These are phyloP conservation scores for Starmerella vitae DNA, from an alignment of 805 yeast genomes.

Conservation along the genomic window DNA sequence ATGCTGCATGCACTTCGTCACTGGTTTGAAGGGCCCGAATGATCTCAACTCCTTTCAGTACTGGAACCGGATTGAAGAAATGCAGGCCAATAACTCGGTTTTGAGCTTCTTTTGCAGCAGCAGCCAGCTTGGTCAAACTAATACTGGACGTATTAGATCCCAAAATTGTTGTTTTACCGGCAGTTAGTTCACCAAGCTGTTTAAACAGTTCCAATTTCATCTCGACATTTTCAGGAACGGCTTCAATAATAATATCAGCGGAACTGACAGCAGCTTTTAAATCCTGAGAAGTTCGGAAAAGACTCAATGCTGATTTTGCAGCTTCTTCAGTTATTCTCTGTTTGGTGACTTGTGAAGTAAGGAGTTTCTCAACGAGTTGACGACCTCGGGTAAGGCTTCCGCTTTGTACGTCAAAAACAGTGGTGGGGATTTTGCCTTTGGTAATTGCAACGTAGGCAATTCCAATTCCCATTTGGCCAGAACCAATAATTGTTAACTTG, in stretches of 20 bases:
- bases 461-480: slow-evolving; percentile 36
- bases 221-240: slow-evolving; percentile 32
- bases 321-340: slow-evolving; percentile 25
- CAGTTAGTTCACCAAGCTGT: slow-evolving; percentile 24
- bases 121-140: slow-evolving; percentile 33
- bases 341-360: slow-evolving; percentile 30
- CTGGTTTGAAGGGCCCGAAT: slow-evolving; percentile 33
- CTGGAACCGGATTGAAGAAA: slow-evolving; percentile 37
- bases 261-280: slow-evolving; percentile 21
- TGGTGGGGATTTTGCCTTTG: slow-evolving; percentile 28
- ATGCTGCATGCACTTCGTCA: slow-evolving; percentile 25
- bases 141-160: slow-evolving; percentile 34
- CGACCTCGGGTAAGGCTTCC: slow-evolving; percentile 26
- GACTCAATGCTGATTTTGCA: slow-evolving; percentile 24
- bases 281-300: slow-evolving; percentile 22
- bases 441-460: slow-evolving; percentile 33
- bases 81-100: slow-evolving; percentile 32
- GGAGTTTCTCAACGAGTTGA: slow-evolving; percentile 28
- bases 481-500: slow-evolving; percentile 25
- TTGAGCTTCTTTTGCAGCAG: slow-evolving; percentile 32
- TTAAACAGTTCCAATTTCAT: slow-evolving; percentile 28
- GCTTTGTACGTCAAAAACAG: slow-evolving; percentile 27
- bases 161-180: slow-evolving; percentile 24
- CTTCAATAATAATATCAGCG: slow-evolving; percentile 32
- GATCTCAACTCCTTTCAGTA: slow-evolving; percentile 33